Conservation (phyloP, 257 asterid species). For the Solanum dulcamara region DNA sequence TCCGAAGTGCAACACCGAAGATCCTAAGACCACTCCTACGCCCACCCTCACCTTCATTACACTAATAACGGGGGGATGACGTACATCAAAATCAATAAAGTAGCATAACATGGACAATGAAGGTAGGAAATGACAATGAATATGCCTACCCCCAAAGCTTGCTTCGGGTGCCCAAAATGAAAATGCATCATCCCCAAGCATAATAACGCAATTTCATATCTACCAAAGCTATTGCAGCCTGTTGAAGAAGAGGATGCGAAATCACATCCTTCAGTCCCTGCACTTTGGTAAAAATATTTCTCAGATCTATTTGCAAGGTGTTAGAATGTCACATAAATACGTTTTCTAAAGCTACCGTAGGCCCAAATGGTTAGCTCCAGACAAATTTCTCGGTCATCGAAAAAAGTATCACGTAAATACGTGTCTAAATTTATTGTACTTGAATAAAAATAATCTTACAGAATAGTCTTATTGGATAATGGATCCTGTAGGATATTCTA, state of each 20-base stretch:
- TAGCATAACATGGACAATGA: neutral
- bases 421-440: neutral
- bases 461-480: neutral
- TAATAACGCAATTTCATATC: slow-evolving; percentile 81
- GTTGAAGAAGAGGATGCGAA: slow-evolving; percentile 45
- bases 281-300: slow-evolving; percentile 57
- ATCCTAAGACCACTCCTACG: neutral
- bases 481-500: neutral
- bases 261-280: slow-evolving; percentile 98
- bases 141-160: slow-evolving; percentile 77
- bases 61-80: neutral
- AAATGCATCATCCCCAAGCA: slow-evolving; percentile 97
- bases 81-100: neutral
- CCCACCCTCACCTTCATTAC: neutral
- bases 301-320: slow-evolving; percentile 17
- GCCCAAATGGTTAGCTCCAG: neutral
- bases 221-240: slow-evolving; percentile 53
- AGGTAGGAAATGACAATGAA: neutral
- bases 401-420: neutral
- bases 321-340: neutral
- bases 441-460: neutral
- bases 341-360: neutral
- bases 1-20: neutral
- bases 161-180: slow-evolving; percentile 86
- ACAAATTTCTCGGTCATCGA: neutral